phyloP scores from a whole-genome alignment of 192 early-diverging fungal species.

The Backusella morwellensis region DNA sequence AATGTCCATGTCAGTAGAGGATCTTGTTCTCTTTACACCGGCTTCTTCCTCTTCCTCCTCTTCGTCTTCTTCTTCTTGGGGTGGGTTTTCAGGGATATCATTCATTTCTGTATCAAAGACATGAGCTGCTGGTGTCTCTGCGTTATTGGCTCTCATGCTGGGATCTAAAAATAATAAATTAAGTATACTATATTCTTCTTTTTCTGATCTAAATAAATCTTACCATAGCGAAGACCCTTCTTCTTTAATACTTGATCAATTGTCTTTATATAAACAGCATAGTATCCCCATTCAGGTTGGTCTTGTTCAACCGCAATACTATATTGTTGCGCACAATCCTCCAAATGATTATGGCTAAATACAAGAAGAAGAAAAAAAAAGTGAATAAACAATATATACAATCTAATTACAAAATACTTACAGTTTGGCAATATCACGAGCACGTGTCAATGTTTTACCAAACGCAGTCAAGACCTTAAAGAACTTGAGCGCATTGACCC shows the following conservation, averaged over 20 bases:
- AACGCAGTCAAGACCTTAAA: constrained; percentile 46
- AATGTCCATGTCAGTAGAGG: not conserved
- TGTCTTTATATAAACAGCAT: constrained; percentile 39
- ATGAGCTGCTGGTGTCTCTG: constrained; percentile 12
- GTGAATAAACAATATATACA: not conserved
- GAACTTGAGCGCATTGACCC: constrained; percentile 36
- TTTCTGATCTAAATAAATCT: not conserved
- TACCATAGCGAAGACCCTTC: constrained; percentile 37
- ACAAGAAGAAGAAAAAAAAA: not conserved
- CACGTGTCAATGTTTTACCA: constrained; percentile 28
- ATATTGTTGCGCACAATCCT: constrained; percentile 23
- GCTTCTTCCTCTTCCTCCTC: not conserved
- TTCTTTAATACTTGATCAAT: constrained; percentile 41
- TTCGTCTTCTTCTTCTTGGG: not conserved
- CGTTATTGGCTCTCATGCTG: constrained; percentile 6
- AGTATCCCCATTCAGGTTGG: constrained; percentile 41
- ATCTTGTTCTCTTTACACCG: not conserved
- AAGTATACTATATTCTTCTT: not conserved
- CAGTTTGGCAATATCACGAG: constrained; percentile 38
- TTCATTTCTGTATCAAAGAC: constrained; percentile 3
- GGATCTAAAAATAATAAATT: constrained; percentile 5
- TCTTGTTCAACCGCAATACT: constrained; percentile 18
- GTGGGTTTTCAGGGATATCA: not conserved
- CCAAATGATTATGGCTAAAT: constrained; percentile 38
- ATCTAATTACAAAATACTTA: constrained; percentile 27